Conservation (phyloP, 192 early-diverging fungal genomes). For the Obelidium mucronatum region DNA sequence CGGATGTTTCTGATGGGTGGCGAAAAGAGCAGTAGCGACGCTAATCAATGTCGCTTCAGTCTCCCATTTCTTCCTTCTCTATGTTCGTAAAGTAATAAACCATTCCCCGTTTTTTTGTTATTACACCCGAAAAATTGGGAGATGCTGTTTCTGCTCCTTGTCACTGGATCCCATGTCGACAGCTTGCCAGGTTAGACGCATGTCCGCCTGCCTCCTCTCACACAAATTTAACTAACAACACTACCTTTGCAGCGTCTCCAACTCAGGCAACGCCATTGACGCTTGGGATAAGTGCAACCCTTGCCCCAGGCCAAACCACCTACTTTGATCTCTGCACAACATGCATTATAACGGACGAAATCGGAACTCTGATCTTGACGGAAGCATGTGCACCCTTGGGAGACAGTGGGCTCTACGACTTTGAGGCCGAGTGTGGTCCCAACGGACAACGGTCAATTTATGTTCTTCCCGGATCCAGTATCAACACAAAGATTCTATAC, state of each 20-base stretch:
- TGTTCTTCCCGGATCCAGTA: background rate
- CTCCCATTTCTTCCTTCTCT: too few species aligned
- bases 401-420: background rate
- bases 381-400: background rate
- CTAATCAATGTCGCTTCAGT: too few species aligned
- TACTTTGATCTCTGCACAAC: background rate
- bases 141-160: background rate
- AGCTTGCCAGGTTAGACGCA: background rate
- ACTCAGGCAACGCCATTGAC: too few species aligned
- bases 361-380: background rate
- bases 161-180: too few species aligned
- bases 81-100: too few species aligned
- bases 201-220: background rate
- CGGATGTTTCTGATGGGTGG: slow-evolving; percentile 26
- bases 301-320: background rate
- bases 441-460: background rate
- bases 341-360: background rate
- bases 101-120: too few species aligned
- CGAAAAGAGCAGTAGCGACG: background rate
- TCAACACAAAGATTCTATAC: background rate
- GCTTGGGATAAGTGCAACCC: background rate
- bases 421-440: background rate
- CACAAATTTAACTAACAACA: too few species aligned
- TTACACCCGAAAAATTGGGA: too few species aligned
- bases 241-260: too few species aligned